Evolutionary conservation across 768 basidiomycete species (phyloP).

Genomic region (Galerina marginata): DNA sequence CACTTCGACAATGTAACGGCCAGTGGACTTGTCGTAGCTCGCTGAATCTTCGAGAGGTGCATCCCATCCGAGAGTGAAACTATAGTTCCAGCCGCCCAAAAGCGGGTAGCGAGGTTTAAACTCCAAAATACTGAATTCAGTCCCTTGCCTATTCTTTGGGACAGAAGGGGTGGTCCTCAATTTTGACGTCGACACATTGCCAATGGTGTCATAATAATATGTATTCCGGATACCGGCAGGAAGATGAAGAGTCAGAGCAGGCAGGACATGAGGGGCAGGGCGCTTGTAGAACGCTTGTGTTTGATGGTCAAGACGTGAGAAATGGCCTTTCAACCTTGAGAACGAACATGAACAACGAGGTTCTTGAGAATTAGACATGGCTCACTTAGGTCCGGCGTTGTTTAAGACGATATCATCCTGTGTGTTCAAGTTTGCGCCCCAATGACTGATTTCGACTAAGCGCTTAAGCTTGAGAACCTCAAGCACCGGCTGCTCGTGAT

Average conservation of each 20-base stretch:
- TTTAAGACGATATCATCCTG: conserved; percentile 86
- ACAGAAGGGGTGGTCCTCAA: conserved; percentile 73
- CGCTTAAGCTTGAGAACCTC: conserved; percentile 77
- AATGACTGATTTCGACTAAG: conserved; percentile 91
- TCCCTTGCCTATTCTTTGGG: conserved; percentile 57
- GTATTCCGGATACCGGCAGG: conserved; percentile 82
- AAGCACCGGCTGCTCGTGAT: conserved; percentile 80
- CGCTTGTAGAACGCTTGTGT: conserved; percentile 72
- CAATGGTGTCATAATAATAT: conserved; percentile 92
- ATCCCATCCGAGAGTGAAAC: conserved; percentile 94
- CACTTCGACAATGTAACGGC: conserved; percentile 75
- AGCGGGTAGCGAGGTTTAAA: conserved; percentile 90
- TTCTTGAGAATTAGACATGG: conserved; percentile 19
- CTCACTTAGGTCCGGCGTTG: conserved; percentile 91
- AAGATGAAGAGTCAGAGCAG: conserved; percentile 77
- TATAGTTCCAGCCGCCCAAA: conserved; percentile 97
- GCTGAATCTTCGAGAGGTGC: conserved; percentile 79
- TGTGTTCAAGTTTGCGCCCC: conserved; percentile 94
- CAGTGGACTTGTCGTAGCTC: conserved; percentile 63
- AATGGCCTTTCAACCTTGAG: conserved; percentile 89
- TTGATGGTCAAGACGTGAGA: conserved; percentile 91
- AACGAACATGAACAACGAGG: conserved; percentile 11
- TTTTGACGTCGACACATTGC: conserved; percentile 95
- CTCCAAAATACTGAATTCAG: conserved; percentile 74
- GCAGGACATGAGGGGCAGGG: conserved; percentile 71